Evolutionary conservation across 768 basidiomycete species (phyloP), one percentile per base, ranked within the genome.

Genomic region (Tulasnella sp.): DNA sequence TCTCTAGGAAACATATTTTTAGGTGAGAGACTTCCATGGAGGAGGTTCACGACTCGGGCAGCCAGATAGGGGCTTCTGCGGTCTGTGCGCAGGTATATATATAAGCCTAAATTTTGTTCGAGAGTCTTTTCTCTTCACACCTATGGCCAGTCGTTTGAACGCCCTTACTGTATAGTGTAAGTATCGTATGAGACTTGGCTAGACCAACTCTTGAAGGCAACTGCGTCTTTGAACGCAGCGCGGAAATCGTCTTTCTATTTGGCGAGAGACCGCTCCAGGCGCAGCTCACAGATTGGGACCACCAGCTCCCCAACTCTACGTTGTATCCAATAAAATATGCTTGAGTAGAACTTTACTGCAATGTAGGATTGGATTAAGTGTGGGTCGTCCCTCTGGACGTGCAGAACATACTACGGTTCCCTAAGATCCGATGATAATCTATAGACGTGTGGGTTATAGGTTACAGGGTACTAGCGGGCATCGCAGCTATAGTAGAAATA

Each of bases 121-220:
- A 19, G 31, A 3, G 12, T n/a, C 34, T 68, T 2, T 68, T 68
- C 7, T 68, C 31, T 36, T 68, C 10, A 68, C 31, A 68, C 31
- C 62, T 68, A 58, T n/a, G 16, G 58, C 62, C 62, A 68, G 62
- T 68, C 62, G 62, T 68, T 68, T 68, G 62, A 68, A 68, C 62
- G 62, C 62, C 27, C 62, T 68, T 68, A 68, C 62, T 68, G 62
- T 36, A 10, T 27, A 36, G 62, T 68, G 62, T 68, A 36, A 68
- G 62, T 68, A 27, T 68, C 62, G 62, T 68, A 68, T 68, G 62
- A 68, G 62, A 68, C 62, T 31, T 34, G 62, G 62, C 62, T 19
- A 68, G 62, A 68, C 62, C 62, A 27, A 68, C 62, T 36, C 31
- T 68, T 14, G 7, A 10, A 68, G 62, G 62, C 62, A 36, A 68